Percentiles rank a stretch among this genome's conserved stretches.
These are phyloP conservation scores for Chlorella sp. DNA, from an alignment of 139 green algal genomes.

Conservation along the genomic window DNA sequence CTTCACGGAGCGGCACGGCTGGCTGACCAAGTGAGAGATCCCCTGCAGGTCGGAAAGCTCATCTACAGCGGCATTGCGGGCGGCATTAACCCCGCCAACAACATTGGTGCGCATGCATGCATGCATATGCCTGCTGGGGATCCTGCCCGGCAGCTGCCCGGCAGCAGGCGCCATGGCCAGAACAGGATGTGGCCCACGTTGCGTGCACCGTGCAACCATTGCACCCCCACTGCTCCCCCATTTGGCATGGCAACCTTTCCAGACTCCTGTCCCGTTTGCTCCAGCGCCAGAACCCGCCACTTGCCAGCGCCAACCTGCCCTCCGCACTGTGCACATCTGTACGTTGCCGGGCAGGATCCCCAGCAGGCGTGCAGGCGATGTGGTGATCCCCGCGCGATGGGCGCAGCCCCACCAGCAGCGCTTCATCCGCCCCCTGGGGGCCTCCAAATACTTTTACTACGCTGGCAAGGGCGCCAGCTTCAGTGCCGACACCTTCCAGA, in stretches of 20 bases:
- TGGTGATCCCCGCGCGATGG: neutral
- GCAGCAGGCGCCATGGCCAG: neutral
- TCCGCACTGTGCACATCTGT: too few relatives aligned
- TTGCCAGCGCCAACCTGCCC: too few relatives aligned
- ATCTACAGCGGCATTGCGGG: conserved; percentile 7
- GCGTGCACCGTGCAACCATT: too few relatives aligned
- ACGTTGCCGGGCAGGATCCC: too few relatives aligned
- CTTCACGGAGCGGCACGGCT: too few relatives aligned
- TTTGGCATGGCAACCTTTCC: neutral
- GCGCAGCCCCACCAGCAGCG: conserved; percentile 7
- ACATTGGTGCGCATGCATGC: conserved; percentile 4
- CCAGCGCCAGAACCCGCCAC: too few relatives aligned
- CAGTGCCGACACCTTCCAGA: neutral
- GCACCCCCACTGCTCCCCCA: too few relatives aligned
- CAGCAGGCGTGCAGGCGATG: conserved; percentile 1
- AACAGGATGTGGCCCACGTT: neutral
- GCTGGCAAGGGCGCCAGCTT: neutral
- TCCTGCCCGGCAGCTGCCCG: neutral
- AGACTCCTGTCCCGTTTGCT: too few relatives aligned
- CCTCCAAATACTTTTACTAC: neutral
- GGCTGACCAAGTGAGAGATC: too few relatives aligned
- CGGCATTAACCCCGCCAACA: neutral
- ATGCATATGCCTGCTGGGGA: neutral
- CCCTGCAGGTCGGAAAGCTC: neutral
- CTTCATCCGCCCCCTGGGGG: neutral